Percentiles rank a stretch among this genome's conserved stretches.
These are phyloP conservation scores for Lepiota brunneoincarnata DNA, from an alignment of 768 basidiomycete species.

Conservation along the genomic window DNA sequence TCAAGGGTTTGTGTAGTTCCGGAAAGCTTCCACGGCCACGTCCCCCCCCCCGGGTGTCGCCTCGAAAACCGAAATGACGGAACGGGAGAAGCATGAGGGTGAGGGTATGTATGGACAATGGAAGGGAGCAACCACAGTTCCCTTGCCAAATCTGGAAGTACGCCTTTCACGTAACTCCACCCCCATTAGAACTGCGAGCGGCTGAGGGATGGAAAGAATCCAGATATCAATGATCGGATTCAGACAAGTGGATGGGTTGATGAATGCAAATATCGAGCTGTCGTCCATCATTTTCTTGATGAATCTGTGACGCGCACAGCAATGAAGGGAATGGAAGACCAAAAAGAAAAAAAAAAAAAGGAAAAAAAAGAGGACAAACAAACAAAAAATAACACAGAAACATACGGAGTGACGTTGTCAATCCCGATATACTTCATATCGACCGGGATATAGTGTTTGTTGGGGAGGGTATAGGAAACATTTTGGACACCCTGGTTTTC, in stretches of 20 bases:
- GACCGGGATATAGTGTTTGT: conserved; percentile 93
- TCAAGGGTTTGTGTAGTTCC: not conserved
- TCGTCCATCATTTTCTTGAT: not conserved
- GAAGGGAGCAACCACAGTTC: not conserved
- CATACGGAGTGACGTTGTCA: conserved; percentile 69
- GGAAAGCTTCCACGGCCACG: not conserved
- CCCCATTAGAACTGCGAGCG: not conserved
- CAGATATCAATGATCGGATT: too few relatives aligned
- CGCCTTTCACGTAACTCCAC: not conserved
- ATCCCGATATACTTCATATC: conserved; percentile 73
- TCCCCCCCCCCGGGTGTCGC: not conserved
- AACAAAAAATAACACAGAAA: conserved; percentile 12
- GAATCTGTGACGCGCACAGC: not conserved
- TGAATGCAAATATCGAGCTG: too few relatives aligned
- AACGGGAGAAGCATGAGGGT: not conserved
- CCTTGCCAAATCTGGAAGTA: too few relatives aligned
- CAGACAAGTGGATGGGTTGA: too few relatives aligned
- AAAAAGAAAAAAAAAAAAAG: not conserved
- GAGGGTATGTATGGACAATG: not conserved
- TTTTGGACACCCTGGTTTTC: conserved; percentile 58
- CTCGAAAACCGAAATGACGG: not conserved
- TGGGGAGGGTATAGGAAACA: conserved; percentile 79
- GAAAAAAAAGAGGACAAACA: not conserved
- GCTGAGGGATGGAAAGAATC: not conserved
- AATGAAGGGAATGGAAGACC: not conserved